Conservation (phyloP, 495 filamentous ascomycete species). For the Daldinia childiae region DNA sequence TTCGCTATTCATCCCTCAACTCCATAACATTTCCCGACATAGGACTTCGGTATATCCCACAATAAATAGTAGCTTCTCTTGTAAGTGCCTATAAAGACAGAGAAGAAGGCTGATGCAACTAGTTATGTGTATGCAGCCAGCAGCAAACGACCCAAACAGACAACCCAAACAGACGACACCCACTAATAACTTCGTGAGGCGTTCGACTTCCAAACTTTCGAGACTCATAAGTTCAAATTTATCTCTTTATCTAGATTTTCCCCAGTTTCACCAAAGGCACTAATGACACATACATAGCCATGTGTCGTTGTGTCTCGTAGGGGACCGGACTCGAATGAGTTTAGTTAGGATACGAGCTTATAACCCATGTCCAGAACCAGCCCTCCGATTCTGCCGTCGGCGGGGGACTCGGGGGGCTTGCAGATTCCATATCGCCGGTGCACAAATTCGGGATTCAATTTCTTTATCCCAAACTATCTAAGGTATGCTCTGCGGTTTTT, state of each 20-base stretch:
- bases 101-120: too few relatives aligned
- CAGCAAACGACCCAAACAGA: too few relatives aligned
- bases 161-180: too few relatives aligned
- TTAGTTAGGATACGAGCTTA: conserved; percentile 36
- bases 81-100: too few relatives aligned
- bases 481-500: background rate
- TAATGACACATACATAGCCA: background rate
- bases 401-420: conserved; percentile 18
- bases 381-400: conserved; percentile 27
- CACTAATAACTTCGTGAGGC: too few relatives aligned
- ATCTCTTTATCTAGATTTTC: background rate
- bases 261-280: background rate
- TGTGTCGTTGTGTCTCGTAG: background rate
- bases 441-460: background rate
- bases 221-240: background rate
- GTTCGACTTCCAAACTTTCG: too few relatives aligned
- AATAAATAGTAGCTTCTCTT: too few relatives aligned
- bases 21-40: too few relatives aligned
- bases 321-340: conserved; percentile 7
- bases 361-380: conserved; percentile 42
- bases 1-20: too few relatives aligned
- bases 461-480: background rate
- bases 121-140: too few relatives aligned
- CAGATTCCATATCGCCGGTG: conserved; percentile 29
- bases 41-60: too few relatives aligned